A percentile compares a stretch with the other conserved stretches of the same genome.
Conservation (phyloP, 306 rosid genomes). For the Casuarina glauca region DNA sequence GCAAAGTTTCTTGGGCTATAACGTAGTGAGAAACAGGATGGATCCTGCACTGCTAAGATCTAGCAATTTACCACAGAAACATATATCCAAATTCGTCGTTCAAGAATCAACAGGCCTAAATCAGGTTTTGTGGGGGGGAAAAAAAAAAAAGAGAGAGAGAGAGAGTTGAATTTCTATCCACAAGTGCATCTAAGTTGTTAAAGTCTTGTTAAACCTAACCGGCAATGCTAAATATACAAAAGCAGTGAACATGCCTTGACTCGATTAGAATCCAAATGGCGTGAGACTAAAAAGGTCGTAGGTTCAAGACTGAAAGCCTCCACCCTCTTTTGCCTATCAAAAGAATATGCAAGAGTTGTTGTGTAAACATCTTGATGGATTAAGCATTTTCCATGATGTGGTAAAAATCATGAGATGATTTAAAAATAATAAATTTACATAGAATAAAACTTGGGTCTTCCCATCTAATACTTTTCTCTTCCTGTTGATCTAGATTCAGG, state of each 20-base stretch:
- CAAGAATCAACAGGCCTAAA: neutral
- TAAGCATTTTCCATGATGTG: neutral
- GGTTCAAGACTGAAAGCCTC: no score
- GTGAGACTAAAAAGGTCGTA: no score
- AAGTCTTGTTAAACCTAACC: constrained; percentile 21
- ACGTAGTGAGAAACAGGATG: constrained; percentile 28
- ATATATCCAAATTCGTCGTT: constrained; percentile 6
- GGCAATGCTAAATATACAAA: neutral
- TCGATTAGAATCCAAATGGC: no score
- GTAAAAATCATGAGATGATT: neutral
- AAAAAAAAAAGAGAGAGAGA: neutral
- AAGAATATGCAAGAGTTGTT: neutral
- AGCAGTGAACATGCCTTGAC: no score
- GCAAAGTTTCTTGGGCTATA: constrained; percentile 36
- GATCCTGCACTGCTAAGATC: constrained; percentile 45
- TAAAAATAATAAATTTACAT: constrained; percentile 11
- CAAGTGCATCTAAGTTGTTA: constrained; percentile 20
- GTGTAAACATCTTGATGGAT: neutral
- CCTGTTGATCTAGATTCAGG: constrained; percentile 51
- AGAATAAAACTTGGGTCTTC: constrained; percentile 31
- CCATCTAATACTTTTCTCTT: constrained; percentile 32
- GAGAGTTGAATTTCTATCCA: constrained; percentile 13
- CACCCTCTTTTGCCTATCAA: no score
- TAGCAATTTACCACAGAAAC: constrained; percentile 1
- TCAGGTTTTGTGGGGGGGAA: neutral